These are phyloP conservation scores for Grigorovia jiainica DNA, from an alignment of 805 yeast genomes.

Conservation along the genomic window DNA sequence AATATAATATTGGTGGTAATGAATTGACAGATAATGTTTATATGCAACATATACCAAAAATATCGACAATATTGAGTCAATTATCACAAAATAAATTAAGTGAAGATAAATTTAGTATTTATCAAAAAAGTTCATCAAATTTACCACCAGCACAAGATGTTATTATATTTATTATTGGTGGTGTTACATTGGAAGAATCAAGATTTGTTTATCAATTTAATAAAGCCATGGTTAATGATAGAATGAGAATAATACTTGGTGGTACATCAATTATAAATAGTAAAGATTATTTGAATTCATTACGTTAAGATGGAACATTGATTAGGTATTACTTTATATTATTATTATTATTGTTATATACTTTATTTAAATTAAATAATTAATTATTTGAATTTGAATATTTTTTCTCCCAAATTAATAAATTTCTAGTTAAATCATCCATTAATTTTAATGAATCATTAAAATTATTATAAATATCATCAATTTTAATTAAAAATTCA, in stretches of 20 bases:
- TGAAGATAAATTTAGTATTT: constrained; percentile 29
- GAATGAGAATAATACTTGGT: constrained; percentile 68
- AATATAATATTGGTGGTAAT: constrained; percentile 5
- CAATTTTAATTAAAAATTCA: constrained; percentile 31
- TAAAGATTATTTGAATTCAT: constrained; percentile 27
- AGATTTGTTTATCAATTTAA: constrained; percentile 69
- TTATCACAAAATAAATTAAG: constrained; percentile 29
- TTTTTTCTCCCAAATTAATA: constrained; percentile 71
- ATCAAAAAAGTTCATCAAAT: neutral
- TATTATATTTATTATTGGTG: constrained; percentile 73
- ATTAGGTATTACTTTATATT: no score
- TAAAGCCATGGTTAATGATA: constrained; percentile 34
- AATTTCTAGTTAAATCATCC: constrained; percentile 63
- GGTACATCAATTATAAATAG: constrained; percentile 57
- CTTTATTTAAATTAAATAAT: neutral
- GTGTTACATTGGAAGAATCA: constrained; percentile 88
- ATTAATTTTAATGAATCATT: constrained; percentile 53
- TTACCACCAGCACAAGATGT: constrained; percentile 45
- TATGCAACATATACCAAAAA: constrained; percentile 83
- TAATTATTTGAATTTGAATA: constrained; percentile 28
- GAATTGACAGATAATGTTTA: constrained; percentile 56
- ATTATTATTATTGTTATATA: neutral
- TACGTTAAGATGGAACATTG: constrained; percentile 4
- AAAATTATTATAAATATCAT: constrained; percentile 39
- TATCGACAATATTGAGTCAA: constrained; percentile 31